phyloP scores from a whole-genome alignment of 2,329 filamentous ascomycete species.

The Elsinoe perseae region DNA sequence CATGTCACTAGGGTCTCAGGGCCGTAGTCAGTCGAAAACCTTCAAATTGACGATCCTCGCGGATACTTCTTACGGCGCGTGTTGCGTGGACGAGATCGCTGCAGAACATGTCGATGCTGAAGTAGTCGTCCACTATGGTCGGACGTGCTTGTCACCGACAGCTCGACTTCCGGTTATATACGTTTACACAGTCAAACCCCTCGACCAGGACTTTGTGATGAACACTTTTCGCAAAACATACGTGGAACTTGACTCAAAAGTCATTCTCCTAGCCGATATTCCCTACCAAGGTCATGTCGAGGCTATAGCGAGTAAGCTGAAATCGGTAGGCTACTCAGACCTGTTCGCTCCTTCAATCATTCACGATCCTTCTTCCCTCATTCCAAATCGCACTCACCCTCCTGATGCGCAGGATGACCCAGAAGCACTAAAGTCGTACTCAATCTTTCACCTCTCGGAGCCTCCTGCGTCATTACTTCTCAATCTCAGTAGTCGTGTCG shows the following conservation, averaged over 20 bases:
- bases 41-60: conserved; percentile 70
- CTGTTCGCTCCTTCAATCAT: conserved; percentile 64
- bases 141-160: conserved; percentile 85
- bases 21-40: background rate
- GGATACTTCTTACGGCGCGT: conserved; percentile 94
- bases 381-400: conserved; percentile 76
- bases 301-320: conserved; percentile 48
- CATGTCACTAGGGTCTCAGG: background rate
- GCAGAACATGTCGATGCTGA: conserved; percentile 89
- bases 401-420: conserved; percentile 38
- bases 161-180: conserved; percentile 81
- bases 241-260: conserved; percentile 51
- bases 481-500: conserved; percentile 75
- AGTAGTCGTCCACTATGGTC: conserved; percentile 87
- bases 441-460: conserved; percentile 76
- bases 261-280: conserved; percentile 82
- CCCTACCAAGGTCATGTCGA: conserved; percentile 72
- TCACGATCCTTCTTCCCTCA: conserved; percentile 67
- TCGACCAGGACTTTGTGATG: conserved; percentile 55
- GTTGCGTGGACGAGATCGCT: conserved; percentile 93
- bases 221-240: conserved; percentile 63
- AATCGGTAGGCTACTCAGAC: conserved; percentile 58
- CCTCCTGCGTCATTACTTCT: conserved; percentile 77
- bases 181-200: conserved; percentile 68
- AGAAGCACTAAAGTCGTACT: conserved; percentile 54